Evolutionary conservation across 2,329 filamentous ascomycete species (phyloP), one percentile per base, ranked within the genome.

Genomic region (Fusarium nodosum): DNA sequence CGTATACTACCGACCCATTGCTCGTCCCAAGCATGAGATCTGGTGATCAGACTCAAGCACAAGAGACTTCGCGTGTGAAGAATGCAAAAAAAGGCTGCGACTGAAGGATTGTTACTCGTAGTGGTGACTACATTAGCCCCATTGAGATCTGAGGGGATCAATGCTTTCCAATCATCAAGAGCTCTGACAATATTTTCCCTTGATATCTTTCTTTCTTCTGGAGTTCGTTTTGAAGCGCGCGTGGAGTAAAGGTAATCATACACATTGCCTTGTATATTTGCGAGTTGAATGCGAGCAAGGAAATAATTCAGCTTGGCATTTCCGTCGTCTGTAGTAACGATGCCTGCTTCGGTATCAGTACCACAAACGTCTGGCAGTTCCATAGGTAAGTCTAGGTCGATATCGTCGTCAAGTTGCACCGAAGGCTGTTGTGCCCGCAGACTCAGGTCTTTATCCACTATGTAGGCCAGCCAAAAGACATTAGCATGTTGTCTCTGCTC

Each of bases 381-480:
- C 2, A n/a, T 28, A 1, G 56, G 59, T 2, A 62, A n/a, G 4
- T 62, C 56, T 4, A 54, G 22, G 4, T 62, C 39, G 3, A 62
- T 62, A 9, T 62, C 59, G 3, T 62, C 59, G 10, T 62, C 56
- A 1, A 34, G 28, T 7, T 62, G 59, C 9, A 62, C 13, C 2
- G 59, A 61, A 15, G 59, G 59, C 8, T 62, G 59, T 18, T 62
- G 33, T 1, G 56, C 36, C 1, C 56, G 56, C 5, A 62, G 20
- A 15, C 56, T 62, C 0, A 62, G 22, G 20, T 62, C 56, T 3
- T 61, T 62, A 13, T 61, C 59, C 10, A 46, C 28, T 6, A 54
- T 54, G 22, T 62, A 62, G 7, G 56, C 59, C 10, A 62, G 2
- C 59, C 59, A 62, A 20, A 62, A 62, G 22, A 62, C 46, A 2